These are phyloP conservation scores for Neofusicoccum parvum DNA, from an alignment of 2,329 filamentous ascomycete species.

Conservation along the genomic window DNA sequence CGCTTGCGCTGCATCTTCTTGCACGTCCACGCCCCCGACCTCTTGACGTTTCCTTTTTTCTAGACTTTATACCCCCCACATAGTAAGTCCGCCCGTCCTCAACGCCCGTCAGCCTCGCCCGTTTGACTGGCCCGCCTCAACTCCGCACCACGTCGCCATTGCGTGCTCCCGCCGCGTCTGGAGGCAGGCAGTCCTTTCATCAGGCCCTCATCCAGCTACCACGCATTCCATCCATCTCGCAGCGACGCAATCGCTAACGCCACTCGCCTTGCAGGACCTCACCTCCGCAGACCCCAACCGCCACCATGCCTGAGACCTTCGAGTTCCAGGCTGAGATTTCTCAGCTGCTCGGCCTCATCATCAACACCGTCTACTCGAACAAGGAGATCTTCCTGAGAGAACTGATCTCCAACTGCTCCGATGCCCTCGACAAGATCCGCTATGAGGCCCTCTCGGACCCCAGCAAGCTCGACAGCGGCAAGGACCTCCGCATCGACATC, in stretches of 20 bases:
- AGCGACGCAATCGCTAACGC: background rate
- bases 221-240: background rate
- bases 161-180: background rate
- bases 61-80: constrained; percentile 20
- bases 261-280: constrained; percentile 4
- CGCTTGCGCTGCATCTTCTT: background rate
- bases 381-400: constrained; percentile 99
- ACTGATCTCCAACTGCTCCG: constrained; percentile 96
- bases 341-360: constrained; percentile 99
- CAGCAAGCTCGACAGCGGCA: constrained; percentile 93
- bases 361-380: constrained; percentile 99
- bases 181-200: background rate
- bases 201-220: background rate
- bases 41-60: constrained; percentile 18
- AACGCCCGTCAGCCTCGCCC: constrained; percentile 2
- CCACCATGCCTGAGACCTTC: constrained; percentile 71
- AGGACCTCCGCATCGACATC: constrained; percentile 98
- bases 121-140: background rate
- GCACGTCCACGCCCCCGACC: background rate
- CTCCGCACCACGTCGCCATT: constrained; percentile 2
- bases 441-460: constrained; percentile 98
- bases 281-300: constrained; percentile 6
- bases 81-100: constrained; percentile 18
- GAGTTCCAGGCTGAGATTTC: constrained; percentile 99
- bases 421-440: constrained; percentile 99